Percentiles rank a stretch among this genome's conserved stretches.
Conservation (phyloP, 108 stramenopile genomes). For the Chaetoceros tenuissimus region DNA sequence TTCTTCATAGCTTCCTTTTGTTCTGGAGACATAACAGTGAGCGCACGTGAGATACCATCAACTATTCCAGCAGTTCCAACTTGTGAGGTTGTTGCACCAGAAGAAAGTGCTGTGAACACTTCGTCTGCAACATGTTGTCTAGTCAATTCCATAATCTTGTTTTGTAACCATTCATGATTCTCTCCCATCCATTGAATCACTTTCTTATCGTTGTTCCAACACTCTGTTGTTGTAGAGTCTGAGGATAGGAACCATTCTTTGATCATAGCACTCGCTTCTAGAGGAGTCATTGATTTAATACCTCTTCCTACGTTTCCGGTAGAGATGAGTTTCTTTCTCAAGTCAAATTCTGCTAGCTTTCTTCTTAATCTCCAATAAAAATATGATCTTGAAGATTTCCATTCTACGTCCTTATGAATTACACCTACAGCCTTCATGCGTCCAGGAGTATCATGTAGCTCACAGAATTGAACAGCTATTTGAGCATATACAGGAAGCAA, state of each 20-base stretch:
- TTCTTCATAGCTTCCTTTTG: conserved; percentile 51
- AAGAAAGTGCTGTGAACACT: conserved; percentile 72
- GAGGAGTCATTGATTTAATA: conserved; percentile 44
- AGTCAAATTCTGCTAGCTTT: conserved; percentile 94
- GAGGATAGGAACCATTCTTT: conserved; percentile 67
- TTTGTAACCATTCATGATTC: conserved; percentile 53
- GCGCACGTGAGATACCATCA: conserved; percentile 64
- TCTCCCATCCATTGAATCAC: conserved; percentile 82
- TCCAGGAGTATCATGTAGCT: conserved; percentile 98
- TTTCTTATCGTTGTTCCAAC: conserved; percentile 75
- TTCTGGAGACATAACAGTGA: conserved; percentile 49
- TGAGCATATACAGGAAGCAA: conserved; percentile 90
- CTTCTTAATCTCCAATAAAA: conserved; percentile 97
- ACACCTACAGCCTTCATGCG: conserved; percentile 99
- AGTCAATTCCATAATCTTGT: conserved; percentile 55
- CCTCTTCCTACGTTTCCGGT: conserved; percentile 76
- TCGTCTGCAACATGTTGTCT: conserved; percentile 72
- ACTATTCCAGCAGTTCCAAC: conserved; percentile 78
- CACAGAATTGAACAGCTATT: conserved; percentile 97
- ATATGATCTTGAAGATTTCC: conserved; percentile 81
- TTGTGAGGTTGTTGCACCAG: conserved; percentile 73
- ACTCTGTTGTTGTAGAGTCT: conserved; percentile 42
- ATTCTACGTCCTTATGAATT: conserved; percentile 87
- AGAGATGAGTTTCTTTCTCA: conserved; percentile 77
- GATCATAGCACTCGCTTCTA: conserved; percentile 67